A percentile compares a stretch with the other conserved stretches of the same genome.
These are phyloP conservation scores for Termitomyces bulborhizus DNA, from an alignment of 768 basidiomycete species.

Conservation along the genomic window DNA sequence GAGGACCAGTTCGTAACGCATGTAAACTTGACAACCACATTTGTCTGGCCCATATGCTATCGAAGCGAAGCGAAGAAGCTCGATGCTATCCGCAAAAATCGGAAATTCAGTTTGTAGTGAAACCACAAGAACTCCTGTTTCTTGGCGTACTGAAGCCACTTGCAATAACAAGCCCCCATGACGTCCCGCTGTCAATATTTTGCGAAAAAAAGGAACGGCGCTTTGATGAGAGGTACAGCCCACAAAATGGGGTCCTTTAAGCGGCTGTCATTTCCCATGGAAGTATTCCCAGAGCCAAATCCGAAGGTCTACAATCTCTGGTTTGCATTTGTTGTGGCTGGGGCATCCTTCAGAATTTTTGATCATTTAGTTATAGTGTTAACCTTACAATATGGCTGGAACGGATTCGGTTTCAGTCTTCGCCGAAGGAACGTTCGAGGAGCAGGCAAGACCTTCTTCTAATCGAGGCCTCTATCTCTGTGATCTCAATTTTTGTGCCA, in stretches of 20 bases:
- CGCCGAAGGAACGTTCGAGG: constrained; percentile 83
- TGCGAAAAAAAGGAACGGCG: no score
- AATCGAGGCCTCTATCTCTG: not conserved
- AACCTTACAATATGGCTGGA: constrained; percentile 45
- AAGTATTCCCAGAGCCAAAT: no score
- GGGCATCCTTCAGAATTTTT: constrained; percentile 26
- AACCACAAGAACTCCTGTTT: no score
- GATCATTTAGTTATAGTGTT: constrained; percentile 15
- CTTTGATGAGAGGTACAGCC: no score
- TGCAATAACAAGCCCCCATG: not conserved
- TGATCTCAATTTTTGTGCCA: constrained; percentile 22
- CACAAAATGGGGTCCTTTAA: no score
- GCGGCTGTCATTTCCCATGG: no score
- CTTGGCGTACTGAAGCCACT: not conserved
- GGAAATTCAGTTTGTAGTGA: no score
- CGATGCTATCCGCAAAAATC: not conserved
- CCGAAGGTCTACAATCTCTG: no score
- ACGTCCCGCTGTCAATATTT: no score
- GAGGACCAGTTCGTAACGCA: not conserved
- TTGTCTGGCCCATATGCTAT: not conserved
- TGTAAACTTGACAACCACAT: not conserved
- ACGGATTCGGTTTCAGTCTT: constrained; percentile 81
- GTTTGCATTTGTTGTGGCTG: constrained; percentile 32
- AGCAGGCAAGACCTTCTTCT: constrained; percentile 50
- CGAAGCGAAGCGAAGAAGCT: not conserved